Conservation (phyloP, 805 yeast genomes). For the Candida qinlingensis region DNA sequence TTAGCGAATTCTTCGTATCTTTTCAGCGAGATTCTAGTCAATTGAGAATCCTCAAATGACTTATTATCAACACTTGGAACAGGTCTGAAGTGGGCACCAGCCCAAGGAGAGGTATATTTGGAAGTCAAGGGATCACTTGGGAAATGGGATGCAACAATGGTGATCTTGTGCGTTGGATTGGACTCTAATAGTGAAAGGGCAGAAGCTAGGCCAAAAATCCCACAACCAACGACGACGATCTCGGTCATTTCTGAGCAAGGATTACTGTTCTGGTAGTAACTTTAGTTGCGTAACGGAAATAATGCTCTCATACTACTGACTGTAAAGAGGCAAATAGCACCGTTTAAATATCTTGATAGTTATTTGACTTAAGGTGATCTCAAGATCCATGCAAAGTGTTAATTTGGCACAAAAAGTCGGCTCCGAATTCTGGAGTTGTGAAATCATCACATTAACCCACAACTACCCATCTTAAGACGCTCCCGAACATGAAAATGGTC, state of each 20-base stretch:
- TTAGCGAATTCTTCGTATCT: slow-evolving; percentile 38
- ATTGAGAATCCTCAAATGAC: slow-evolving; percentile 41
- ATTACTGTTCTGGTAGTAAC: no score
- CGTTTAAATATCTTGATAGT: no score
- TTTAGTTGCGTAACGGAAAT: no score
- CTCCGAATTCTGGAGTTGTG: no score
- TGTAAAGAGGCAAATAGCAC: no score
- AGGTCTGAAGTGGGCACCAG: slow-evolving; percentile 77
- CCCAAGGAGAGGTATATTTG: slow-evolving; percentile 65
- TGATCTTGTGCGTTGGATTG: slow-evolving; percentile 30
- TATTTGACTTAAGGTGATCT: no score
- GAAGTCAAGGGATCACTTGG: slow-evolving; percentile 36
- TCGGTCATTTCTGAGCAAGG: neutral
- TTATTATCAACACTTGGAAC: slow-evolving; percentile 43
- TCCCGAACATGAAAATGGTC: no score
- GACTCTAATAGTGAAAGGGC: slow-evolving; percentile 41
- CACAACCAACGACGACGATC: slow-evolving; percentile 54
- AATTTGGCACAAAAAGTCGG: no score
- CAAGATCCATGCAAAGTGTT: no score
- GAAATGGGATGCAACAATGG: slow-evolving; percentile 43
- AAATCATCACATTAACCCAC: no score
- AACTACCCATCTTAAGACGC: no score
- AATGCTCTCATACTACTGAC: no score
- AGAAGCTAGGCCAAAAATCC: slow-evolving; percentile 52
- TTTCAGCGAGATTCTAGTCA: slow-evolving; percentile 44